Percentiles rank a stretch among this genome's conserved stretches.
phyloP scores from a whole-genome alignment of 345 rosid genomes.

The Chamaenerion angustifolium region DNA sequence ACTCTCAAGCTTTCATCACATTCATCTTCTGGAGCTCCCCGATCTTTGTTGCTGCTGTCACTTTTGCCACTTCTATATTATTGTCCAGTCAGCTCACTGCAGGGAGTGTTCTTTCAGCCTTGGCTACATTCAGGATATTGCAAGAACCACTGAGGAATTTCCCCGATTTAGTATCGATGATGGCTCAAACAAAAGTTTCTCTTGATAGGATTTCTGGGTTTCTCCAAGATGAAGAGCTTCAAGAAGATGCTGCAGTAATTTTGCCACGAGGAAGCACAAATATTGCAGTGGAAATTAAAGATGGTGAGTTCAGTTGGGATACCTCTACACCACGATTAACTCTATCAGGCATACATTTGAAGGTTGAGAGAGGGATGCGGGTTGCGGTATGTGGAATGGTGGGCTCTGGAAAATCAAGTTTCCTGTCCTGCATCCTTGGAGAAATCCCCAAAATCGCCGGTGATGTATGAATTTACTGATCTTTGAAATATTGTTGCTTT shows the following conservation, averaged over 20 bases:
- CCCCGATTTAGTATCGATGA: conserved; percentile 98
- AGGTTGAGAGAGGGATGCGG: conserved; percentile 84
- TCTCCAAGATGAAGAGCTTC: conserved; percentile 24
- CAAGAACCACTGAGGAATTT: conserved; percentile 99
- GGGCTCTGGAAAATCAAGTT: conserved; percentile 97
- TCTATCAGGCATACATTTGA: conserved; percentile 62
- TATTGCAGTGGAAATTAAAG: conserved; percentile 61
- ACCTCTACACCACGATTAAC: conserved; percentile 56
- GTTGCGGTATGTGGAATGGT: conserved; percentile 99
- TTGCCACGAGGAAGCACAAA: conserved; percentile 62
- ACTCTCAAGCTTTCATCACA: conserved; percentile 95
- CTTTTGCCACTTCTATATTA: conserved; percentile 83
- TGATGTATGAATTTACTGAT: conserved; percentile 43
- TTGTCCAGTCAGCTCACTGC: conserved; percentile 86
- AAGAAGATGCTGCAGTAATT: conserved; percentile 51
- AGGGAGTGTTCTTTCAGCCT: conserved; percentile 95
- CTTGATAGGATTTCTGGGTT: conserved; percentile 96
- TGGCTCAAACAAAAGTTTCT: conserved; percentile 98
- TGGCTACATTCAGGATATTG: conserved; percentile 96
- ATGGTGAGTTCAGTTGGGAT: conserved; percentile 86
- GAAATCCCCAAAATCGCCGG: conserved; percentile 94
- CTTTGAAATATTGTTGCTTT: conserved; percentile 1
- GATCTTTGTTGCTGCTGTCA: conserved; percentile 89
- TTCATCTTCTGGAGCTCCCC: conserved; percentile 99
- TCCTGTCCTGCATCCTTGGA: conserved; percentile 96